phyloP scores from a whole-genome alignment of 768 basidiomycete genomes.

The Lentinula edodes region DNA sequence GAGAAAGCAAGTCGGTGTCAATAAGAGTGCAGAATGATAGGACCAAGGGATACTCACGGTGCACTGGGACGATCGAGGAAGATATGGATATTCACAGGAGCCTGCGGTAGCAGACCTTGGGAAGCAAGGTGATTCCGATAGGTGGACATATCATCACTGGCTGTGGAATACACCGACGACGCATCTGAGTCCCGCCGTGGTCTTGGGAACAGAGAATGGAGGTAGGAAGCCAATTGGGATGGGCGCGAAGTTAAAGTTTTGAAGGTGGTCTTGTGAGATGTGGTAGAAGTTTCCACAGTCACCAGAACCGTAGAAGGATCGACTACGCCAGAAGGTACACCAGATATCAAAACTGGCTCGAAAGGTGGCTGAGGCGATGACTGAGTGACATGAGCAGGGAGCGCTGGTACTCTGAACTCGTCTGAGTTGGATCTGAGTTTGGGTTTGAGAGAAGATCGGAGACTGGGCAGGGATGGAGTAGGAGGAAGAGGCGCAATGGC shows the following conservation, averaged over 20 bases:
- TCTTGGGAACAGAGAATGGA: conserved; percentile 38
- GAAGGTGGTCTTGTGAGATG: conserved; percentile 60
- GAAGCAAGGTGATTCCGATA: conserved; percentile 62
- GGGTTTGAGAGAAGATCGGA: conserved; percentile 34
- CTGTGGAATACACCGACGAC: conserved; percentile 51
- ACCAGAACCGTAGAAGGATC: conserved; percentile 64
- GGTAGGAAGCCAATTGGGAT: conserved; percentile 57
- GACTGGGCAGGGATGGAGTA: conserved; percentile 15
- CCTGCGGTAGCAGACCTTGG: conserved; percentile 44
- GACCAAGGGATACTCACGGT: conserved; percentile 49
- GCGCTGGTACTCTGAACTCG: conserved; percentile 40
- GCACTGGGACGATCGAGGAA: conserved; percentile 79
- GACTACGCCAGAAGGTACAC: conserved; percentile 38
- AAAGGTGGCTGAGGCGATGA: conserved; percentile 52
- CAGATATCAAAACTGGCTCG: conserved; percentile 59
- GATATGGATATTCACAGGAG: conserved; percentile 51
- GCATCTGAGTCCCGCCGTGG: conserved; percentile 35
- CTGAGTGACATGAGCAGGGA: conserved; percentile 39
- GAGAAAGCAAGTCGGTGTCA: neutral
- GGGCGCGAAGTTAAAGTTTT: conserved; percentile 63
- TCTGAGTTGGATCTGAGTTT: conserved; percentile 30
- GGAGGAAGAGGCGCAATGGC: conserved; percentile 15
- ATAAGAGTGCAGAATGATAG: neutral
- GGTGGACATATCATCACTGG: conserved; percentile 46
- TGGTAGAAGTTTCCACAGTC: conserved; percentile 68